Conservation (phyloP, 1,284 basidiomycete genomes). For the Heterobasidion parviporum region DNA sequence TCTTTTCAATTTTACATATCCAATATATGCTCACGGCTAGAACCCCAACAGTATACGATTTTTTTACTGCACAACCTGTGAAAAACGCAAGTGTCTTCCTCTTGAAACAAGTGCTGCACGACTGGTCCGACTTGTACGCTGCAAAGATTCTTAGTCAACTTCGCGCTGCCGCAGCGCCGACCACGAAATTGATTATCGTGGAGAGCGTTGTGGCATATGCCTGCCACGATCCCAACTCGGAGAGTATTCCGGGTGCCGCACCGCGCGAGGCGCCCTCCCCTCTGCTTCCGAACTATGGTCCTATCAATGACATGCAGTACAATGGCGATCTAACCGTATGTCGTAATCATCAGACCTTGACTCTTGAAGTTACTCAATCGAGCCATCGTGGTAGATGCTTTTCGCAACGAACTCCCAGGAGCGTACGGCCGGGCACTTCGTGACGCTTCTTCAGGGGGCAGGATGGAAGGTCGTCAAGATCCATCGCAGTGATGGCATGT, state of each 20-base stretch:
- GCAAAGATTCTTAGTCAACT: constrained; percentile 16
- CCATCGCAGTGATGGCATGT: background rate
- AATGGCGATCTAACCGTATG: background rate
- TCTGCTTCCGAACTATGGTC: background rate
- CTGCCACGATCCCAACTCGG: constrained; percentile 4
- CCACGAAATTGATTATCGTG: constrained; percentile 17
- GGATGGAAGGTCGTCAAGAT: background rate
- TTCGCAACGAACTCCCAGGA: background rate
- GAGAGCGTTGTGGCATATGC: constrained; percentile 15
- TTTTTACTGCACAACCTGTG: constrained; percentile 17
- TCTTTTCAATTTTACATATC: too few relatives aligned
- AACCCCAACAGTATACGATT: constrained; percentile 16
- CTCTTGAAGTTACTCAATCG: background rate
- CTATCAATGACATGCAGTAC: background rate
- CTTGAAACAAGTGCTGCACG: constrained; percentile 16
- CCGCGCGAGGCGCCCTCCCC: constrained; percentile 4
- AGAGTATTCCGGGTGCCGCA: background rate
- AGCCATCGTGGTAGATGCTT: background rate
- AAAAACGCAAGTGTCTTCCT: constrained; percentile 17
- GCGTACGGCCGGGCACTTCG: background rate
- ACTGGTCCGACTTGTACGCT: constrained; percentile 16
- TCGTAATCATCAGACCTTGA: background rate
- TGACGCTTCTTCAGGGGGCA: background rate
- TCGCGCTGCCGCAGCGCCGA: constrained; percentile 11
- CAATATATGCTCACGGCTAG: background rate